A percentile compares a stretch with the other conserved stretches of the same genome.
phyloP scores from a whole-genome alignment of 2,329 filamentous ascomycete genomes.

The Ophiostoma perfectum region DNA sequence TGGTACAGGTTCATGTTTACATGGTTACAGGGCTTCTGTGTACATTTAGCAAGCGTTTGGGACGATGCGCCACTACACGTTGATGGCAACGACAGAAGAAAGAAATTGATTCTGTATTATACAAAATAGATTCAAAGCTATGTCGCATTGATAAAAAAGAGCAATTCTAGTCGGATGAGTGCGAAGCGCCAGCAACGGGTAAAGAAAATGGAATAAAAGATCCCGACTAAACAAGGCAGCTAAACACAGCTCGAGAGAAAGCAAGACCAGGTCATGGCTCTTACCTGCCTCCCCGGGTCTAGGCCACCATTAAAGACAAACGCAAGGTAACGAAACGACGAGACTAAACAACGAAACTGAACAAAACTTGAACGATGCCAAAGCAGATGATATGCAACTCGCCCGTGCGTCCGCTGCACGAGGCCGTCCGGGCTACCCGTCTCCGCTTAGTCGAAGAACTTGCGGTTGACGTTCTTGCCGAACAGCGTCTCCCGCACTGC shows the following conservation, averaged over 20 bases:
- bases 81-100: neutral
- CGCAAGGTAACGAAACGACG: neutral
- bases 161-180: constrained; percentile 2
- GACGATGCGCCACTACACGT: neutral
- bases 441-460: constrained; percentile 70
- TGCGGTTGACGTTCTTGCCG: constrained; percentile 90
- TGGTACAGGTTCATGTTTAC: neutral
- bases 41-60: neutral
- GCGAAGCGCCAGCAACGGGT: constrained; percentile 6
- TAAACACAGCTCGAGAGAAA: neutral
- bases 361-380: neutral
- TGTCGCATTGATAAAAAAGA: constrained; percentile 3
- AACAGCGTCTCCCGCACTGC: constrained; percentile 82
- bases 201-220: constrained; percentile 6
- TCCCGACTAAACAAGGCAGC: neutral
- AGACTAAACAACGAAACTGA: neutral
- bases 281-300: neutral
- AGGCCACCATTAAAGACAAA: neutral
- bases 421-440: neutral
- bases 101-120: neutral
- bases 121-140: constrained; percentile 7
- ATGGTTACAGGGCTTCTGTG: neutral
- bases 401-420: too few relatives aligned
- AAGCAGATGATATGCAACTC: constrained; percentile 7
- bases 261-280: neutral